Percentiles rank a stretch among this genome's conserved stretches.
These are phyloP conservation scores for Yamadazyma endophytica DNA, from an alignment of 805 yeast species.

Conservation along the genomic window DNA sequence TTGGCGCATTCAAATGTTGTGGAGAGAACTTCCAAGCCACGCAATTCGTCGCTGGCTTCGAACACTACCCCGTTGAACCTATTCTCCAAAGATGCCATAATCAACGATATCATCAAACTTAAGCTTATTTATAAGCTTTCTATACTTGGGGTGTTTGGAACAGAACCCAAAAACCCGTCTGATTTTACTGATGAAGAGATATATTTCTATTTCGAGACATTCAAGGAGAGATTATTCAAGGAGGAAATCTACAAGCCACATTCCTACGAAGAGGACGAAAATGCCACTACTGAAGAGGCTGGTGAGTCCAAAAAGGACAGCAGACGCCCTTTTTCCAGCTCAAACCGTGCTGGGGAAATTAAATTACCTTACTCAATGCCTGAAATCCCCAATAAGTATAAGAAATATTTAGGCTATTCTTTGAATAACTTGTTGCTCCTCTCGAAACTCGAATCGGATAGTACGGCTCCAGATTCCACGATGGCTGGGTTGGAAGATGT, in stretches of 20 bases:
- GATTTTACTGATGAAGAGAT: conserved; percentile 24
- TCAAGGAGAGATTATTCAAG: conserved; percentile 23
- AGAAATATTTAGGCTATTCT: conserved; percentile 16
- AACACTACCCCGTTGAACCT: conserved; percentile 4
- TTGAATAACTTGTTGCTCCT: conserved; percentile 21
- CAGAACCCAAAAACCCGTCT: conserved; percentile 21
- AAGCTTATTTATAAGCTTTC: conserved; percentile 32
- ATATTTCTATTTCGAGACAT: conserved; percentile 26
- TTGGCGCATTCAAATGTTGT: conserved; percentile 24
- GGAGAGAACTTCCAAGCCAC: conserved; percentile 21
- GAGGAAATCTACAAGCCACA: conserved; percentile 4
- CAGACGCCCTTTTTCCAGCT: conserved; percentile 1
- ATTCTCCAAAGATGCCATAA: conserved; percentile 26
- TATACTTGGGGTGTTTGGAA: conserved; percentile 33
- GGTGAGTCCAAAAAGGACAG: background rate
- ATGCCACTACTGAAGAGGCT: no score
- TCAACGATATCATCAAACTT: conserved; percentile 28
- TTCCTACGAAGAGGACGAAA: conserved; percentile 1
- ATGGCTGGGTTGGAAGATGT: conserved; percentile 7
- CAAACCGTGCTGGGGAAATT: conserved; percentile 16
- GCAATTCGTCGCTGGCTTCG: conserved; percentile 1
- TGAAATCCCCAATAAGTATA: conserved; percentile 16
- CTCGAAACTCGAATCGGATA: conserved; percentile 16
- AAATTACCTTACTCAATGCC: conserved; percentile 1
- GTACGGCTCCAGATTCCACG: conserved; percentile 19